Conservation (phyloP, 192 early-diverging fungal species). For the Pilaira anomala region DNA sequence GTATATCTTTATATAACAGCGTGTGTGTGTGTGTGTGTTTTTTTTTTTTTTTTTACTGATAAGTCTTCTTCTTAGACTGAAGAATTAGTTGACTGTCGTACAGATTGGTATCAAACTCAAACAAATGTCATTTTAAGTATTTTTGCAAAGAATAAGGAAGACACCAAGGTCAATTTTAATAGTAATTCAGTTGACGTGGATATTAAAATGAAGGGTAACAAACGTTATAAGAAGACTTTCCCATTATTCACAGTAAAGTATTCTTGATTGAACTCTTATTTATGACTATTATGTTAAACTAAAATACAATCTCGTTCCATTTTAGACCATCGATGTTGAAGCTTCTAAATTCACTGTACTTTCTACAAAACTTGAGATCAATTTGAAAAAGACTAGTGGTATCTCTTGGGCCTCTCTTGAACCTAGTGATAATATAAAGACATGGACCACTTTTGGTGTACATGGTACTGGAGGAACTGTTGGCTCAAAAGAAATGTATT, state of each 20-base stretch:
- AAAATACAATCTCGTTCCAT: too few relatives aligned
- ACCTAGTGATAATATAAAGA: slow-evolving; percentile 56
- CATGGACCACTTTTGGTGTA: slow-evolving; percentile 86
- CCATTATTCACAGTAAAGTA: slow-evolving; percentile 56
- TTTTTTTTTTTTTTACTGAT: neutral
- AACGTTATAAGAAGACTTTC: slow-evolving; percentile 65
- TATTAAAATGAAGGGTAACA: slow-evolving; percentile 74
- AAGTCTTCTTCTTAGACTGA: slow-evolving; percentile 25
- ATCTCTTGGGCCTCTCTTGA: slow-evolving; percentile 81
- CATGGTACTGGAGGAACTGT: slow-evolving; percentile 65
- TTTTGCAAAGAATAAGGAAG: slow-evolving; percentile 86
- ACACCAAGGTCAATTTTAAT: slow-evolving; percentile 67
- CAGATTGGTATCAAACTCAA: slow-evolving; percentile 95
- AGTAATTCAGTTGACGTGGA: slow-evolving; percentile 58
- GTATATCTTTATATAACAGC: slow-evolving; percentile 14
- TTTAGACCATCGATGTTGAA: slow-evolving; percentile 65
- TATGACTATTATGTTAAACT: too few relatives aligned
- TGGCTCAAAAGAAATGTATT: slow-evolving; percentile 55
- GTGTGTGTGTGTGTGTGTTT: neutral
- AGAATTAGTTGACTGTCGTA: slow-evolving; percentile 72
- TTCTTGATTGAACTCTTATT: neutral
- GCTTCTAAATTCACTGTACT: slow-evolving; percentile 62
- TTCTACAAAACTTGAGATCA: slow-evolving; percentile 78
- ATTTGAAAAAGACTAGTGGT: slow-evolving; percentile 78
- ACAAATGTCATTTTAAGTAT: slow-evolving; percentile 81